These are phyloP conservation scores for Annona squamosa DNA, from an alignment of 164 flowering plant species.

Conservation along the genomic window DNA sequence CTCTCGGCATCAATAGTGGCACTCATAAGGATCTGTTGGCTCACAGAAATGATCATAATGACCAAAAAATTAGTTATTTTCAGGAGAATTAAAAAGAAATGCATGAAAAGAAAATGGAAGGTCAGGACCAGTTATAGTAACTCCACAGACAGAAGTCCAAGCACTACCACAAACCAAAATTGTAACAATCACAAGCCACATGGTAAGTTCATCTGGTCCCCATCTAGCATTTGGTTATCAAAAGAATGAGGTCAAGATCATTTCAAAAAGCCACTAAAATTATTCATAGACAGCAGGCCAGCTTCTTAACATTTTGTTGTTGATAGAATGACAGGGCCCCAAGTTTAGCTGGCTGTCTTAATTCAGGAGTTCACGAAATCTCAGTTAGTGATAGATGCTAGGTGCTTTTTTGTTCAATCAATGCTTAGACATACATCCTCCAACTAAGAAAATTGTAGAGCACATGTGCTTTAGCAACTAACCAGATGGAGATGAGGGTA, in stretches of 20 bases:
- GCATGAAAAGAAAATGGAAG: neutral
- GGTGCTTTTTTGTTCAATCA: neutral
- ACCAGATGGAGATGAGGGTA: conserved; percentile 84
- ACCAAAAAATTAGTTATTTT: conserved; percentile 3
- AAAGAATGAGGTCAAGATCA: neutral
- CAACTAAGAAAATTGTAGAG: neutral
- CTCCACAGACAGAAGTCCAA: neutral
- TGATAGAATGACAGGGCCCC: neutral
- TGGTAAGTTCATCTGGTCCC: neutral
- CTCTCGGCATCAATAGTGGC: conserved; percentile 93
- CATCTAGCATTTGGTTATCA: neutral
- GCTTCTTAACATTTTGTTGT: no score
- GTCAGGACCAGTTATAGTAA: neutral
- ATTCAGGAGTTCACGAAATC: neutral
- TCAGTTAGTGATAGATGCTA: neutral
- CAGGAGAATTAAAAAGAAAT: neutral
- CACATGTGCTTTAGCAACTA: conserved; percentile 18
- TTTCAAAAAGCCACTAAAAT: neutral
- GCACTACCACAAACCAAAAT: neutral
- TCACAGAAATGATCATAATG: conserved; percentile 1
- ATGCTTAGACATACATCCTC: neutral
- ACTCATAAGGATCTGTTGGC: conserved; percentile 84
- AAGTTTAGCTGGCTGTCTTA: neutral
- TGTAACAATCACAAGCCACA: neutral
- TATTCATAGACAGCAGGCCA: neutral